phyloP scores from a whole-genome alignment of 2,329 filamentous ascomycete genomes.

The Xylariales sp. region DNA sequence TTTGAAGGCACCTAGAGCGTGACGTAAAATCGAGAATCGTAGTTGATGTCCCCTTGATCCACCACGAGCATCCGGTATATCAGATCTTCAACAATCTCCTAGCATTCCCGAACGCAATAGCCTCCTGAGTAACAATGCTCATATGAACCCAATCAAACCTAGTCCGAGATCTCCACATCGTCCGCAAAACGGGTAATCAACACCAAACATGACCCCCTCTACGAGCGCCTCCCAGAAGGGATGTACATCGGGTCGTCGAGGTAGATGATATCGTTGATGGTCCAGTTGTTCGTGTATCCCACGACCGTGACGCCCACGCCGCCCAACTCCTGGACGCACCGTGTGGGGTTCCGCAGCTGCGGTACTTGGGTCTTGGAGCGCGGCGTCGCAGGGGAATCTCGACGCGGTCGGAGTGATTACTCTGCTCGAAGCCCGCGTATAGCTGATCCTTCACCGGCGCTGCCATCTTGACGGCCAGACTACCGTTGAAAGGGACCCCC shows the following conservation, averaged over 20 bases:
- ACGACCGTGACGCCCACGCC: conserved; percentile 60
- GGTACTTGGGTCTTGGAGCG: conserved; percentile 46
- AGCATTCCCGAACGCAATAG: neutral
- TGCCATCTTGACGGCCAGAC: conserved; percentile 28
- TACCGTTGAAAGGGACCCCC: conserved; percentile 35
- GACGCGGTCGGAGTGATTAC: conserved; percentile 21
- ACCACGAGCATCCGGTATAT: no score
- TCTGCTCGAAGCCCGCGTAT: conserved; percentile 32
- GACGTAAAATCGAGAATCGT: no score
- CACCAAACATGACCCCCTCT: conserved; percentile 45
- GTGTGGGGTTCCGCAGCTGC: conserved; percentile 45
- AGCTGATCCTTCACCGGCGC: conserved; percentile 37
- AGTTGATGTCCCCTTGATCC: no score
- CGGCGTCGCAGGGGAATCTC: conserved; percentile 18
- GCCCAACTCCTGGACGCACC: conserved; percentile 51
- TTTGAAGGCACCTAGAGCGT: no score
- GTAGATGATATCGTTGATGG: conserved; percentile 55
- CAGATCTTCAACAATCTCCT: conserved; percentile 2
- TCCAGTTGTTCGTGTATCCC: conserved; percentile 54
- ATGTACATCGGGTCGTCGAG: conserved; percentile 60
- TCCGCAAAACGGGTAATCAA: conserved; percentile 44
- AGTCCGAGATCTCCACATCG: neutral
- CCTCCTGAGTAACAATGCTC: neutral
- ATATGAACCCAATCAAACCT: neutral
- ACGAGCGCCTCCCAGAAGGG: conserved; percentile 42